These are phyloP conservation scores for Fraxinus angustifolia DNA, from an alignment of 305 asterid species.

Conservation along the genomic window DNA sequence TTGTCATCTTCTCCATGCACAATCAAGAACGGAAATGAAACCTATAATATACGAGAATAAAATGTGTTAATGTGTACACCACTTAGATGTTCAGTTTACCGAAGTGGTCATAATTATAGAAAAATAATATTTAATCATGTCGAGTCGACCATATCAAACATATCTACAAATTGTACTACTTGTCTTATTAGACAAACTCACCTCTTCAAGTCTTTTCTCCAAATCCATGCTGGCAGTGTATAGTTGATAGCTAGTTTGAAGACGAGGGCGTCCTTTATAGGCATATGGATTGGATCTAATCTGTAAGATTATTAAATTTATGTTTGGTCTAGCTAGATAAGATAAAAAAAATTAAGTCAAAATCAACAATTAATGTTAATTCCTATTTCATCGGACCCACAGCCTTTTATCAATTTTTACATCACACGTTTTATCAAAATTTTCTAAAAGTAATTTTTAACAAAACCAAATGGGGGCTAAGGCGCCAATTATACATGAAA, in stretches of 20 bases:
- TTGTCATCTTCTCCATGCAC: conserved; percentile 56
- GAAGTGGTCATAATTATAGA: neutral
- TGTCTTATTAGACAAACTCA: neutral
- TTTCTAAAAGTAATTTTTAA: too few relatives aligned
- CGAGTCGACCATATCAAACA: neutral
- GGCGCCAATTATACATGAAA: neutral
- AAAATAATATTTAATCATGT: neutral
- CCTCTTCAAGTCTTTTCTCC: conserved; percentile 55
- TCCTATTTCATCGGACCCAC: too few relatives aligned
- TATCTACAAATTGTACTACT: neutral
- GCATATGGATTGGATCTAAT: conserved; percentile 51
- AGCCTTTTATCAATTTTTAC: too few relatives aligned
- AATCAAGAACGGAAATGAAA: conserved; percentile 49
- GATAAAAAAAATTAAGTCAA: too few relatives aligned
- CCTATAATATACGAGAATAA: conserved; percentile 18
- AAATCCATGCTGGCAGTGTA: conserved; percentile 45
- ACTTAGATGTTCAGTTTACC: neutral
- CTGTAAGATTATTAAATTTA: conserved; percentile 22
- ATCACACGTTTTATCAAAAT: too few relatives aligned
- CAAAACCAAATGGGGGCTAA: too few relatives aligned
- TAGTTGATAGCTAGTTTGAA: conserved; percentile 48
- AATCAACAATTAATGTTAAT: too few relatives aligned
- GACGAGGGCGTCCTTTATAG: conserved; percentile 67
- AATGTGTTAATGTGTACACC: neutral
- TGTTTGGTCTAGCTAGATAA: too few relatives aligned